Evolutionary conservation across 1,139 yeast genomes (phyloP), one percentile per base, ranked within the genome.

Genomic region (Pichiaceae sp.): DNA sequence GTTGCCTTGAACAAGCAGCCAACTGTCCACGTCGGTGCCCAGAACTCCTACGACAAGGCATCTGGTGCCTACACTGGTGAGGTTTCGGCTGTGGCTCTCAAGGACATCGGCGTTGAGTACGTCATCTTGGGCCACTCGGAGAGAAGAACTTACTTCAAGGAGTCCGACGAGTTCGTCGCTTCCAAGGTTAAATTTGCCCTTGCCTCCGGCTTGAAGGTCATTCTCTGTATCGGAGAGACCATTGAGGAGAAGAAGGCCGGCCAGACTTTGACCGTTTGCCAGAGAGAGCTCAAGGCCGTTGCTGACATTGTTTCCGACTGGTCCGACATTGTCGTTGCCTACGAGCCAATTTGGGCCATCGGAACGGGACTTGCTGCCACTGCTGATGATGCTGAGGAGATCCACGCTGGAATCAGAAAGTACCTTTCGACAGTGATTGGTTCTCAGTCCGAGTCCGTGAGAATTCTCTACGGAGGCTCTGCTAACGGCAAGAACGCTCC

Each of bases 351-450:
- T 53, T 91, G 98, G 98, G 99, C 99, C 53, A 91, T 91, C 58
- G 99, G 99, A 64, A 89, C 98, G 53, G 99, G 99, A 59, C 78
- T 91, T 60, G 96, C 97, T 59, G 98, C 98, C 49, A 91, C 98
- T 53, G 89, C 98, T 50, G 86, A 84, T 49, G 97, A 91, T 61
- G 97, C 96, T 53, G 95, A 87, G 72, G 86, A 79, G 52, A 87
- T 94, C 59, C 98, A 93, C 73, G 76, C 76, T 62, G 76, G 73
- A 50, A 84, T 93, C 68, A 85, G 98, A 73, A 75, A 66, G 44
- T 89, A 75, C 73, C 75, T 91, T 63, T 69, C 75, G 50, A 68
- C 73, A 59, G 75, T 83, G 65, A 75, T 91, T 59, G 93, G 94
- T 61, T 76, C 77, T 46, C 82, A 73, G 61, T 95, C 97, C 53